Evolutionary conservation across 2,329 filamentous ascomycete genomes (phyloP).

Genomic region (Fusarium anguioides): DNA sequence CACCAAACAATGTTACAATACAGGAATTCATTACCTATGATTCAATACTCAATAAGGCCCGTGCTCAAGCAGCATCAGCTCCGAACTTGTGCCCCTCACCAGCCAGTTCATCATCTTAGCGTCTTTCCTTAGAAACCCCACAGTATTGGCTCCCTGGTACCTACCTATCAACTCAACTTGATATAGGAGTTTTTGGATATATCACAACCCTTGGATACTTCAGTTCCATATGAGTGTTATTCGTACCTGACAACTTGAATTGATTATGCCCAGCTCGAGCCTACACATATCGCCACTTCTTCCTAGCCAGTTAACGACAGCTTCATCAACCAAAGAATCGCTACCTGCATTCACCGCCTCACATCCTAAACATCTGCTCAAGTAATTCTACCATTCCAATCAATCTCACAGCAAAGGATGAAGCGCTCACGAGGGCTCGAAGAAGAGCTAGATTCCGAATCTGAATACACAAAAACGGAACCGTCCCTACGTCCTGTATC

Average conservation of each 20-base stretch:
- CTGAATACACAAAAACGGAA: slow-evolving; percentile 33
- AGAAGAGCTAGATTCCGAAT: slow-evolving; percentile 55
- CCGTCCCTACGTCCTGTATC: slow-evolving; percentile 49
- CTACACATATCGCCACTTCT: background rate
- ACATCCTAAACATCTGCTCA: slow-evolving; percentile 19
- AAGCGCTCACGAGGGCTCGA: slow-evolving; percentile 72
- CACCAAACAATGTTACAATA: background rate
- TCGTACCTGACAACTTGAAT: background rate
- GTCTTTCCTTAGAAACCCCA: slow-evolving; percentile 15
- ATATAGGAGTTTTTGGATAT: slow-evolving; percentile 4
- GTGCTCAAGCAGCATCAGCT: slow-evolving; percentile 9
- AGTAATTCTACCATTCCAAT: slow-evolving; percentile 45
- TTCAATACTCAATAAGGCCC: slow-evolving; percentile 15
- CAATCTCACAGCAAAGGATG: slow-evolving; percentile 58
- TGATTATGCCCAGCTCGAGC: background rate
- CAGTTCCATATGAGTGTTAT: background rate
- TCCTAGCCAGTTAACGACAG: background rate
- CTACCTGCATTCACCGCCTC: slow-evolving; percentile 41
- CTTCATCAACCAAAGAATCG: background rate
- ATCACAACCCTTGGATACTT: background rate
- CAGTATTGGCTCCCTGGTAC: background rate
- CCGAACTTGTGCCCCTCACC: slow-evolving; percentile 28
- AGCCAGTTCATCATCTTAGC: slow-evolving; percentile 25
- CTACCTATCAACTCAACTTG: slow-evolving; percentile 4
- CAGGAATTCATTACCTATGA: slow-evolving; percentile 1